These are phyloP conservation scores for Cubamyces sp. DNA, from an alignment of 768 basidiomycete genomes.

Conservation along the genomic window DNA sequence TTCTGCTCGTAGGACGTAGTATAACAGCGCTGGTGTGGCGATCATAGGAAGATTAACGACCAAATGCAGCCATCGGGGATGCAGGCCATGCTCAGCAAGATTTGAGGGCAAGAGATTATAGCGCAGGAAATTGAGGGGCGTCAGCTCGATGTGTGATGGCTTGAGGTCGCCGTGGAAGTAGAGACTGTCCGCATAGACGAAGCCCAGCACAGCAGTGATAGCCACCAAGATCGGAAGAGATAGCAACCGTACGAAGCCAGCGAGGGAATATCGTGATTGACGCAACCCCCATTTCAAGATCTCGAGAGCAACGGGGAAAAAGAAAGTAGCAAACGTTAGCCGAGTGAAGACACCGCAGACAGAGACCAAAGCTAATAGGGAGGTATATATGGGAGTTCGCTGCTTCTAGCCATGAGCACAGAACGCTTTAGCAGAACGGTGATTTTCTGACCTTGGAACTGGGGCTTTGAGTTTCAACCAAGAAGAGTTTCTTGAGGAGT, in stretches of 20 bases:
- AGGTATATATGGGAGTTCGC: not conserved
- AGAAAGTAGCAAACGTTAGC: slow-evolving; percentile 42
- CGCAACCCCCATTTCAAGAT: slow-evolving; percentile 26
- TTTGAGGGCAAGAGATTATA: slow-evolving; percentile 43
- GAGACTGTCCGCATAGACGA: slow-evolving; percentile 36
- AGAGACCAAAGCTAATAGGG: slow-evolving; percentile 27
- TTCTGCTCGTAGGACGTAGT: slow-evolving; percentile 26
- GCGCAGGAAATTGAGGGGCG: slow-evolving; percentile 43
- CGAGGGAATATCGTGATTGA: not conserved
- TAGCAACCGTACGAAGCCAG: slow-evolving; percentile 17
- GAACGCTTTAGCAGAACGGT: too few species aligned
- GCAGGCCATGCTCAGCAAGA: slow-evolving; percentile 44
- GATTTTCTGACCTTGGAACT: not conserved
- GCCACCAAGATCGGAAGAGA: slow-evolving; percentile 32
- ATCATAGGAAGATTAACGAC: slow-evolving; percentile 46
- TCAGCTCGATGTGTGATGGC: slow-evolving; percentile 31
- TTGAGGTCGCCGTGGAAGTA: slow-evolving; percentile 36
- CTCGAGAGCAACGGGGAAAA: slow-evolving; percentile 37
- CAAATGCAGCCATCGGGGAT: slow-evolving; percentile 45
- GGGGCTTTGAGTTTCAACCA: not conserved
- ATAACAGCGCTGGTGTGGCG: slow-evolving; percentile 40
- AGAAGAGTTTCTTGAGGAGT: slow-evolving; percentile 29
- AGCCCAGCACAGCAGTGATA: slow-evolving; percentile 17
- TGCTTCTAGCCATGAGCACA: not conserved
- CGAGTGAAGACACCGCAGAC: slow-evolving; percentile 40